These are phyloP conservation scores for Stromatinia cepivora DNA, from an alignment of 2,329 filamentous ascomycete genomes.

Conservation along the genomic window DNA sequence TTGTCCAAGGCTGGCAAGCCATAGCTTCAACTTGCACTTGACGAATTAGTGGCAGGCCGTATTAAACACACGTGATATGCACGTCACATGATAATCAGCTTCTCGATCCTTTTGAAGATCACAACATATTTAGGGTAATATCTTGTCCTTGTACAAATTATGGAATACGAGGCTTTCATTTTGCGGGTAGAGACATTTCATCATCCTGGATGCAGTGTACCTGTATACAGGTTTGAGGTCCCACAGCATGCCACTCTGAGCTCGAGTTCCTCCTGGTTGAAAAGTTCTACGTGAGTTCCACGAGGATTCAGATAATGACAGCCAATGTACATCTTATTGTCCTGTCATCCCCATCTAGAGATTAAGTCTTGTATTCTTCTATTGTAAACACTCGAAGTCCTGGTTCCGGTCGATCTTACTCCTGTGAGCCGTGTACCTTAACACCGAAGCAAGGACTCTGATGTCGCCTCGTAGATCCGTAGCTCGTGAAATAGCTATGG, in stretches of 20 bases:
- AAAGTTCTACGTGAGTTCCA: background rate
- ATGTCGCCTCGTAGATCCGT: background rate
- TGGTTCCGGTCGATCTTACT: background rate
- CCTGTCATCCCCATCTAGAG: background rate
- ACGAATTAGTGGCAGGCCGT: background rate
- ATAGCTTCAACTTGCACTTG: slow-evolving; percentile 24
- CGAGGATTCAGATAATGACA: background rate
- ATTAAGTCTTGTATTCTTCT: background rate
- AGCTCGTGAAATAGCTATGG: background rate
- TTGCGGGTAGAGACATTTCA: background rate
- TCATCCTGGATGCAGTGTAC: slow-evolving; percentile 6
- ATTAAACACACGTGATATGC: background rate
- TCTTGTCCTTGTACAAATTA: background rate
- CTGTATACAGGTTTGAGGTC: background rate
- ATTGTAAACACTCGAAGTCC: background rate
- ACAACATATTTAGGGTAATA: background rate
- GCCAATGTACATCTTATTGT: background rate
- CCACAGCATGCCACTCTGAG: background rate
- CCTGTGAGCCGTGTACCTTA: background rate
- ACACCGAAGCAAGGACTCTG: background rate
- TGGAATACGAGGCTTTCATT: slow-evolving; percentile 8
- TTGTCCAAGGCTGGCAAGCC: slow-evolving; percentile 31
- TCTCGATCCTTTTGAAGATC: background rate
- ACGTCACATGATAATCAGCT: background rate
- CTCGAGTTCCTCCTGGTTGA: background rate